Evolutionary conservation across 768 basidiomycete species (phyloP), one percentile per base, ranked within the genome.

Genomic region (Piloderma croceum): DNA sequence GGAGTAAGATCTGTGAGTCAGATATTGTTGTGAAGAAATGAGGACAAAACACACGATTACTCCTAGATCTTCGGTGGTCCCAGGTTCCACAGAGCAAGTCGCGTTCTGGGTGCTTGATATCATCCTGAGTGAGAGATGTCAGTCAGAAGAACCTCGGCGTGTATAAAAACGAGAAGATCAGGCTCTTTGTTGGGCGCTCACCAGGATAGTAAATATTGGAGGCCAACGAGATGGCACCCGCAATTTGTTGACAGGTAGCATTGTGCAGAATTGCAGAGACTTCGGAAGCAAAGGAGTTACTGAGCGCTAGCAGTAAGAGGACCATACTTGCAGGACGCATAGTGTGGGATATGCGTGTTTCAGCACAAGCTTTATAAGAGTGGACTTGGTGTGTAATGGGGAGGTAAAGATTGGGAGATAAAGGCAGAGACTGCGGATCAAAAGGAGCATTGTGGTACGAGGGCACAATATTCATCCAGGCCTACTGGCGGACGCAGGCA

Each of bases 11-110:
- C 13, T 6, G 31, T 17, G 3, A 19, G 18, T 20, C 7, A 10
- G 27, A n/a, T n/a, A n/a, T n/a, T 39, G 13, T 20, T 12, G 2
- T 23, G 13, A 11, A 23, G 18, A 20, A 18, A 18, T 29, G 27
- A 20, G 33, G 27, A 10, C 20, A 24, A 39, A 25, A 24, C 39
- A 4, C 15, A 49, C 47, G 22, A 50, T 42, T 7, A 6, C 27
- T 7, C 38, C 41, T 18, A 50, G 42, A 19, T 50, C 48, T n/a
- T 38, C 24, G 4, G 45, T 36, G 2, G 41, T 43, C 2, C 46
- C 48, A 12, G 48, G 48, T 19, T 50, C 48, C 11, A 50, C 48
- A 18, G 36, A 39, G 39, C 48, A 50, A 3, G 38, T 20, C 9
- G 48, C 24, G 7, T 19, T 25, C 42, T 37, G 36, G 1, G 22